Percentiles rank a stretch among this genome's conserved stretches.
phyloP scores from a whole-genome alignment of 2,329 filamentous ascomycete genomes.

The Trichothecium roseum region DNA sequence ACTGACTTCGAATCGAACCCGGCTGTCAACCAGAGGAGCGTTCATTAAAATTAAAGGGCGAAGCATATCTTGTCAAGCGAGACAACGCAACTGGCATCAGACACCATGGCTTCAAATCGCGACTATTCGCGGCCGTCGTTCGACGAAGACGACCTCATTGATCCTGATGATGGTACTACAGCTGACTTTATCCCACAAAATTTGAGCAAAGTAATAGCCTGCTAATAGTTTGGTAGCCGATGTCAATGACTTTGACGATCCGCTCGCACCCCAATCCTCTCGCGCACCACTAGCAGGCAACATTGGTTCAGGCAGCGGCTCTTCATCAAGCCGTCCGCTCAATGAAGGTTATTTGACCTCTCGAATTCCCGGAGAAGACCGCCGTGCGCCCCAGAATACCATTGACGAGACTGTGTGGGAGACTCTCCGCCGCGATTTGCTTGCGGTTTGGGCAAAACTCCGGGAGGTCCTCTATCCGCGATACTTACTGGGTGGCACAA shows the following conservation, averaged over 20 bases:
- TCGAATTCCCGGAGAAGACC: constrained; percentile 85
- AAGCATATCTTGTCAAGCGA: too few relatives aligned
- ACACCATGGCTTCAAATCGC: constrained; percentile 37
- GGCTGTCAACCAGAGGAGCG: too few relatives aligned
- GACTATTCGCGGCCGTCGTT: constrained; percentile 53
- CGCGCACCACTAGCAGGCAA: constrained; percentile 75
- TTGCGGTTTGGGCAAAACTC: constrained; percentile 97
- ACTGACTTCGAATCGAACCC: too few relatives aligned
- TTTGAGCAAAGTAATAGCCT: constrained; percentile 8
- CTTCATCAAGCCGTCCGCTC: constrained; percentile 42
- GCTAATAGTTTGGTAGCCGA: constrained; percentile 43
- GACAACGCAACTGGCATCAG: neutral
- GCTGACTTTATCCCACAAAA: neutral
- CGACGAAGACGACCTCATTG: constrained; percentile 63
- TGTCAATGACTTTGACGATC: constrained; percentile 89
- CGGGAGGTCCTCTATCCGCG: constrained; percentile 92
- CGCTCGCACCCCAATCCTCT: constrained; percentile 57
- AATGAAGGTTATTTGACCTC: constrained; percentile 80
- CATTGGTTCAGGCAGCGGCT: constrained; percentile 48
- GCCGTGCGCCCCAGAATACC: constrained; percentile 78
- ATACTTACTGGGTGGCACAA: constrained; percentile 69
- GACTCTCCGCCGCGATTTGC: constrained; percentile 82
- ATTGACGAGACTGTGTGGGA: constrained; percentile 98
- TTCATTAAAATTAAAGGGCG: too few relatives aligned
- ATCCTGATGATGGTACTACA: constrained; percentile 63